Conservation (phyloP, 129 eudicot species). For the Centella asiatica region DNA sequence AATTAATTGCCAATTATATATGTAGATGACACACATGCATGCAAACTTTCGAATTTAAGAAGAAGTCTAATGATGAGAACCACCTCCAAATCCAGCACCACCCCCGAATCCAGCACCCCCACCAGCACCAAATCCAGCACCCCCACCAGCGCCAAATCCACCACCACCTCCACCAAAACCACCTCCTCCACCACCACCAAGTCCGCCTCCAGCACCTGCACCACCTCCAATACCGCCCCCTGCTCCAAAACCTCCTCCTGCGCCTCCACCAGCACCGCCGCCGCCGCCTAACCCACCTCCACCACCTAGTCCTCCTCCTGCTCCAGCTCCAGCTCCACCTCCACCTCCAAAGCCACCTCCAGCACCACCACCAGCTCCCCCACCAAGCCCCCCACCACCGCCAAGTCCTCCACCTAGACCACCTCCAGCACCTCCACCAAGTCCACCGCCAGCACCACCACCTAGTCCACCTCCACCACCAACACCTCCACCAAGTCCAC, state of each 20-base stretch:
- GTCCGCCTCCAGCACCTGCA: background rate
- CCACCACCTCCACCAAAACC: background rate
- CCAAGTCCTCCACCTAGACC: background rate
- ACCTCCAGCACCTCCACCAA: background rate
- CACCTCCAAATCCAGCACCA: constrained; percentile 5
- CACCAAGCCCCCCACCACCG: background rate
- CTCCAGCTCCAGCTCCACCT: background rate
- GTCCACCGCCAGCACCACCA: background rate
- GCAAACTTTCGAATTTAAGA: too few relatives aligned
- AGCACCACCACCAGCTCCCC: background rate
- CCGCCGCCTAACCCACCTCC: background rate
- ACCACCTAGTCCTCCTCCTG: background rate
- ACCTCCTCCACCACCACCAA: background rate
- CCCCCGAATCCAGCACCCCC: background rate
- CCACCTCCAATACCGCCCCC: background rate
- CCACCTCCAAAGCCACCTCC: background rate
- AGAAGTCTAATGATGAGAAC: too few relatives aligned
- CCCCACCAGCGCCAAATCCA: background rate
- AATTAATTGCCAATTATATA: too few relatives aligned
- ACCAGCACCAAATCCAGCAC: background rate
- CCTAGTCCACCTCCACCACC: background rate
- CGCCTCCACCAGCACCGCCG: background rate
- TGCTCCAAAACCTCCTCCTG: background rate
- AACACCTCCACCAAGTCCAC: background rate
- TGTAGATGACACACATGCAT: too few relatives aligned